Evolutionary conservation across 768 basidiomycete genomes (phyloP), one percentile per base, ranked within the genome.

Genomic region (Amanita rimosa): DNA sequence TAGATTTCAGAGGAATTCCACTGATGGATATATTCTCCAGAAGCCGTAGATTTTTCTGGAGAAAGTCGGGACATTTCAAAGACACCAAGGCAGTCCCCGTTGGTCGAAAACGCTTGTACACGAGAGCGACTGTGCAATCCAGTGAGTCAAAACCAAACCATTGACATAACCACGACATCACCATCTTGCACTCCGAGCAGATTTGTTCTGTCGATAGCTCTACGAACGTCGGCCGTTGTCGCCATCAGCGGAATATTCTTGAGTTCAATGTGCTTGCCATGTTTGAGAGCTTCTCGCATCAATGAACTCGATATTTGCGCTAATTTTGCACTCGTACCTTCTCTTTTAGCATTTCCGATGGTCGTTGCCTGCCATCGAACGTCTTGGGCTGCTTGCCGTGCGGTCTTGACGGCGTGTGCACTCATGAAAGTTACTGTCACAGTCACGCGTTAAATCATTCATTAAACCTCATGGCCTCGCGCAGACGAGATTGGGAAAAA

Each of bases 401-500:
- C 33, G 0, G 29, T 33, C 9, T 34, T n/a, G 14, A 48, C 17
- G 14, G 39, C 27, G 5, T 8, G 24, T 5, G 14, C 40, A 8
- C 41, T 49, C 48, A 49, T 43, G 40, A 26, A 6, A 38, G 38
- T 27, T 5, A 35, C 11, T 41, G 48, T 49, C 48, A 35, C 33
- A 11, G 54, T 55, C 49, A 58, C 50, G 34, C 38, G 24, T 9
- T n/a, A 33, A 27, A 9, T 27, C 27, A 27, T 27, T 6, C 26
- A 24, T 5, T 5, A 1, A 40, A 27, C 35, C 38, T 39, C 54
- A 80, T 84, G 81, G 76, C 81, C 54, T 78, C 76, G 48, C 76
- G 77, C 58, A 65, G 74, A 60, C 74, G 77, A 52, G 81, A 83
- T 58, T 78, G 80, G 76, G 81, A 83, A 52, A 71, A 71, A 49